Percentiles rank a stretch among this genome's conserved stretches.
Evolutionary conservation across 345 rosid species (phyloP).

Genomic region (Mangifera indica): DNA sequence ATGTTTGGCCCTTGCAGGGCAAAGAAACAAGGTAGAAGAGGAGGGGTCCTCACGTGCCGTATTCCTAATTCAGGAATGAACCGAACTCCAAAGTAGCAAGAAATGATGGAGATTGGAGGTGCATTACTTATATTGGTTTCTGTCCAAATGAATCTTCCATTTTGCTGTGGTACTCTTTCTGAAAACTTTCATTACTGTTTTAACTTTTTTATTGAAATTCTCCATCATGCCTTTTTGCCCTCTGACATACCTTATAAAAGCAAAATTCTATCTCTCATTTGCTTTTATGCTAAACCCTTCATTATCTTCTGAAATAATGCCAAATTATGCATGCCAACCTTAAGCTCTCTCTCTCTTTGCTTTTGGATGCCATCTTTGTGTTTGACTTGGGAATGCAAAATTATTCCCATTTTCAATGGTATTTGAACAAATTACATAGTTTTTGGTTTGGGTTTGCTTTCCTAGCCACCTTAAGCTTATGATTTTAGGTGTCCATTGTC

Average conservation of each 20-base stretch:
- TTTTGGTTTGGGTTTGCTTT: background rate
- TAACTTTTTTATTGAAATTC: conserved; percentile 3
- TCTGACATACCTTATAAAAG: conserved; percentile 11
- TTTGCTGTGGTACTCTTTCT: conserved; percentile 3
- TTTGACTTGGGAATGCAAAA: background rate
- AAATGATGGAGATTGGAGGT: background rate
- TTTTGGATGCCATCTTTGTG: background rate
- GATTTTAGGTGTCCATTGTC: background rate
- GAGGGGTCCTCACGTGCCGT: conserved; percentile 13
- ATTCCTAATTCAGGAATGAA: background rate
- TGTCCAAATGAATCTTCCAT: conserved; percentile 2
- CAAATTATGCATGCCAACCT: conserved; percentile 15
- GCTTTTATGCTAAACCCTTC: conserved; percentile 1
- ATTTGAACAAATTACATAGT: background rate
- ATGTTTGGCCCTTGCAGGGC: conserved; percentile 10
- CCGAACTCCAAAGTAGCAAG: background rate
- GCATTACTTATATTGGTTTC: conserved; percentile 14
- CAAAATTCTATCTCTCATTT: conserved; percentile 9
- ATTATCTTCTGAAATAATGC: background rate
- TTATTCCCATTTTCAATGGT: background rate
- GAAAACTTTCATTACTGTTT: background rate
- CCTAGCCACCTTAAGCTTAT: background rate
- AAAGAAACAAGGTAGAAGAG: conserved; percentile 8
- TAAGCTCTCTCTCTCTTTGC: background rate
- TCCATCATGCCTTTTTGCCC: conserved; percentile 1